Evolutionary conservation across 768 basidiomycete species (phyloP).

Genomic region (Amanita molliuscula): DNA sequence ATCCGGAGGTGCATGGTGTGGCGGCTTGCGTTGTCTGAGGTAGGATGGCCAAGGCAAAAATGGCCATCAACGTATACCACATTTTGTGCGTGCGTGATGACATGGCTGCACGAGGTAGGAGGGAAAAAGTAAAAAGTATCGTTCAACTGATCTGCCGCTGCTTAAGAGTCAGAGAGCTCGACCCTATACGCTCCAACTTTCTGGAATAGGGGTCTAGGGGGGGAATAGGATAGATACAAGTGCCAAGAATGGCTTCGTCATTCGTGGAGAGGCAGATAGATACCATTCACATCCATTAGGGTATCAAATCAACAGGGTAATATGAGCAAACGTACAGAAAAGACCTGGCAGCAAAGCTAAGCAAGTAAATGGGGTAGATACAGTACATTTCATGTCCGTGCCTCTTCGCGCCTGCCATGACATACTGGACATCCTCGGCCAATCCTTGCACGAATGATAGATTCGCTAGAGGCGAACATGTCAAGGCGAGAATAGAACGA

Average conservation of each 20-base stretch:
- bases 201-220: no score
- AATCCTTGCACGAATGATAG: conserved; percentile 56
- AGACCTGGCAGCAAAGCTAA: background rate
- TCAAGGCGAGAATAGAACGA: background rate
- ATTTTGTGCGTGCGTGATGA: background rate
- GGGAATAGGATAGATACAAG: no score
- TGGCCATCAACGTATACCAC: background rate
- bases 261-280: background rate
- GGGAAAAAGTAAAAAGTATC: background rate
- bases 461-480: conserved; percentile 36
- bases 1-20: background rate
- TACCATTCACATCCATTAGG: background rate
- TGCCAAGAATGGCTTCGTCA: background rate
- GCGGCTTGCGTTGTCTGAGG: background rate
- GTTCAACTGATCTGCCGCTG: background rate
- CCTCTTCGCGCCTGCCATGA: conserved; percentile 45
- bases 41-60: background rate
- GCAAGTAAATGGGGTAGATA: conserved; percentile 6
- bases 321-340: background rate
- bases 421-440: conserved; percentile 74
- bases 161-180: background rate
- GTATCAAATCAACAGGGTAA: conserved; percentile 1
- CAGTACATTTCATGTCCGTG: conserved; percentile 15
- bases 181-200: no score
- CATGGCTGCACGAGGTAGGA: background rate